phyloP scores from a whole-genome alignment of 257 asterid species.

The Solanum rostratum region DNA sequence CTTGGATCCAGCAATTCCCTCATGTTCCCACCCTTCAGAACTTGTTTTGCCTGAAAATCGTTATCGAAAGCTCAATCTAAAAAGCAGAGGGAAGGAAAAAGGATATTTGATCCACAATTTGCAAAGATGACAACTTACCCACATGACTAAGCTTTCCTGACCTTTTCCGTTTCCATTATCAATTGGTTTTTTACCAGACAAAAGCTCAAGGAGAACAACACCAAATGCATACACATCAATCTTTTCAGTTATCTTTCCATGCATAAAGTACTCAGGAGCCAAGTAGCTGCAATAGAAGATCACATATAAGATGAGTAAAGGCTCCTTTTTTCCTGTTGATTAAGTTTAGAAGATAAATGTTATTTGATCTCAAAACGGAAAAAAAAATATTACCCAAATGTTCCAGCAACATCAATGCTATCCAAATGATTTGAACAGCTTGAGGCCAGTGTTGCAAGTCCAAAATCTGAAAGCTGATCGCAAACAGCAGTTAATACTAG shows the following conservation, averaged over 20 bases:
- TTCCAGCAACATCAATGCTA: constrained; percentile 71
- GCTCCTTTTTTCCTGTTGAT: not conserved
- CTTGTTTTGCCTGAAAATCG: constrained; percentile 52
- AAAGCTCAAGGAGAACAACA: constrained; percentile 86
- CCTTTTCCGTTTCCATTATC: constrained; percentile 52
- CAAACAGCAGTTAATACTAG: not conserved
- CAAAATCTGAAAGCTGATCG: constrained; percentile 80
- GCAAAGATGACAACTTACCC: constrained; percentile 46
- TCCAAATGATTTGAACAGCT: constrained; percentile 41
- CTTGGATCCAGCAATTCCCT: constrained; percentile 53
- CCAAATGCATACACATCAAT: constrained; percentile 92
- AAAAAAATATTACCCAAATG: constrained; percentile 59
- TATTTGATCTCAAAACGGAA: not conserved
- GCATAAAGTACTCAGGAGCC: constrained; percentile 90
- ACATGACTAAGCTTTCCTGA: constrained; percentile 71
- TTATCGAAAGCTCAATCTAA: not conserved
- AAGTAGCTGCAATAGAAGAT: constrained; percentile 46
- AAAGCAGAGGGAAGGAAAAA: not conserved
- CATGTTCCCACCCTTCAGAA: constrained; percentile 41
- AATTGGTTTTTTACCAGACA: constrained; percentile 82
- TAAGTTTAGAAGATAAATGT: not conserved
- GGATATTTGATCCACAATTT: not conserved
- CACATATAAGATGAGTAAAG: not conserved
- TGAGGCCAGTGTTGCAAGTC: constrained; percentile 75
- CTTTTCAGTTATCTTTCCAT: constrained; percentile 63